Base-by-base conservation (phyloP, 345 rosid genomes). In the Eucalyptus regnans region DNA sequence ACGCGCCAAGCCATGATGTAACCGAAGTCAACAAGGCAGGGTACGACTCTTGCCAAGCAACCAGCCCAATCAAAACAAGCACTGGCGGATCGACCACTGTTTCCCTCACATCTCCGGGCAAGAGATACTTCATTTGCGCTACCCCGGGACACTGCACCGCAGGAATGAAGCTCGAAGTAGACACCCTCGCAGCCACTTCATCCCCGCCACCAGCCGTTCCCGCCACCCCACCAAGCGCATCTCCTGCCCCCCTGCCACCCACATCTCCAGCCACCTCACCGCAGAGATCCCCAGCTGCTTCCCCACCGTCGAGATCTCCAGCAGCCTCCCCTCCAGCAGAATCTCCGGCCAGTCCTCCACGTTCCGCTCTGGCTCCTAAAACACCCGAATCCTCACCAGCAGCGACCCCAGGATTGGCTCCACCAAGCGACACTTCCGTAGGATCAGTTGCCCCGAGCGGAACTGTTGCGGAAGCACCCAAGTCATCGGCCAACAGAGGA, bases 41-140 rank as follows among this genome's bases (percentile, higher is more conserved):
- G 83, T 94, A 93, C 48, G 96, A 94, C 88, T 87, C 94, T 86
- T 96, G 98, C 90, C 94, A 91, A 91, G 80, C 89, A 33, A 87
- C 91, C 87, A 94, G 46, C 89, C 92, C 96, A 31, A 90, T 94
- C 50, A 90, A 89, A 80, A 87, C 95, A 5, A 90, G 92, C 48
- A 92, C 86, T 17, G 93, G 91, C 60, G 95, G 99, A 89, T 91
- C 90, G 91, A 94, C 97, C 37, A 87, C 89, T 68, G 91, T 97
- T 87, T 87, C 95, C 50, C 94, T 96, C 20, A 85, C 95, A 17
- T 89, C 98, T 27, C 92, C 97, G 5, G 98, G 97, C 29, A 94
- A 94, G 89, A 93, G 98, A 92, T 96, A 97, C 94, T 97, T 97
- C 94, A 94, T 94, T 87, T 96, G 99, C 88, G 93, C 95, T 60